A percentile compares a stretch with the other conserved stretches of the same genome.
Conservation (phyloP, 805 yeast species). For the Spathaspora passalidarum region DNA sequence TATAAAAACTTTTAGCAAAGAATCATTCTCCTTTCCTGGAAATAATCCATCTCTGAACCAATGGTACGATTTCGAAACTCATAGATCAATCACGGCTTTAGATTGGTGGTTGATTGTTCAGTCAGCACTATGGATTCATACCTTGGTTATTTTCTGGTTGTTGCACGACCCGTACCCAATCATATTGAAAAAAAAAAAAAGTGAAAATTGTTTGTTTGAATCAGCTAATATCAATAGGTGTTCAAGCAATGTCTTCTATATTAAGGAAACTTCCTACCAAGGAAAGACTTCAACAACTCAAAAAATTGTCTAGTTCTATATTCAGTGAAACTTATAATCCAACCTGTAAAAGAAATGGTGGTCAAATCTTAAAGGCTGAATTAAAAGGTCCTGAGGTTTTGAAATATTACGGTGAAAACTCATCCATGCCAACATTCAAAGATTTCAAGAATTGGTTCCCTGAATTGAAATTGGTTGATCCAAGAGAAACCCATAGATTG, state of each 20-base stretch:
- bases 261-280: constrained; percentile 38
- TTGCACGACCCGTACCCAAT: neutral
- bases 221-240: neutral
- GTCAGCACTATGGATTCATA: too few species aligned
- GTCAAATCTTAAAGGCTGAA: constrained; percentile 64
- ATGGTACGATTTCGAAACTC: too few species aligned
- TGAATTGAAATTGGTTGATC: constrained; percentile 54
- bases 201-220: neutral
- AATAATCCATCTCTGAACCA: too few species aligned
- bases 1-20: too few species aligned
- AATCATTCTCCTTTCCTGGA: too few species aligned
- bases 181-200: neutral
- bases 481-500: constrained; percentile 67
- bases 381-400: constrained; percentile 71
- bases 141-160: too few species aligned
- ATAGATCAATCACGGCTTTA: too few species aligned
- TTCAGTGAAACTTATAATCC: constrained; percentile 76
- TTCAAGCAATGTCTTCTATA: constrained; percentile 17
- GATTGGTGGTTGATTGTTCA: too few species aligned
- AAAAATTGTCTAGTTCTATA: constrained; percentile 59
- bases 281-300: constrained; percentile 52
- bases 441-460: constrained; percentile 56
- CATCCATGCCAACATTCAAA: constrained; percentile 61
- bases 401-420: constrained; percentile 67
- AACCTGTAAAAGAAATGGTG: constrained; percentile 60